Conservation (phyloP, 306 rosid genomes). For the Pyrus bretschneideri region DNA sequence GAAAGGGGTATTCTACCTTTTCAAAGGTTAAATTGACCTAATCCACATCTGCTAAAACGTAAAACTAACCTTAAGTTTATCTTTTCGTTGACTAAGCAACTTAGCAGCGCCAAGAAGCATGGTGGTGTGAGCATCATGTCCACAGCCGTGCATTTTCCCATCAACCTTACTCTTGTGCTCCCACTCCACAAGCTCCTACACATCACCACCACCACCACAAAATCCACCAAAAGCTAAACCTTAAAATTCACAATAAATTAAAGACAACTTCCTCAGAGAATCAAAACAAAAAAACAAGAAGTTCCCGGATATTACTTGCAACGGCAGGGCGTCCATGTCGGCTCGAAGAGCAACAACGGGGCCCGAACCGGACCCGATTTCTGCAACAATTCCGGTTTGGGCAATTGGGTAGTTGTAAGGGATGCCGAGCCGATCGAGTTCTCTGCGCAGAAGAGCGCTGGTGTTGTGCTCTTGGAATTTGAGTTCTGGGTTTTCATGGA, state of each 20-base stretch:
- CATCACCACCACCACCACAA: slow-evolving; percentile 3
- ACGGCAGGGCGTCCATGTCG: slow-evolving; percentile 36
- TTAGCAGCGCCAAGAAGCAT: slow-evolving; percentile 78
- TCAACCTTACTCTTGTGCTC: slow-evolving; percentile 66
- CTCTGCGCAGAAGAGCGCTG: slow-evolving; percentile 54
- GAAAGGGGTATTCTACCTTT: too few relatives aligned
- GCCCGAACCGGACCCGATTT: slow-evolving; percentile 30
- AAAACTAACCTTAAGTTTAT: slow-evolving; percentile 43
- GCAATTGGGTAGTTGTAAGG: slow-evolving; percentile 54
- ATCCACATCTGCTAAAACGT: too few relatives aligned
- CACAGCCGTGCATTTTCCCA: slow-evolving; percentile 72
- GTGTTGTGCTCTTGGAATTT: slow-evolving; percentile 59
- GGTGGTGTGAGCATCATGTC: slow-evolving; percentile 72
- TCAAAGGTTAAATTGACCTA: too few relatives aligned
- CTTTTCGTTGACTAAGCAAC: slow-evolving; percentile 46
- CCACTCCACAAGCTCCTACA: slow-evolving; percentile 74
- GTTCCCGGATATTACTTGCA: slow-evolving; percentile 18
- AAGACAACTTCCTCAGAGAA: background rate
- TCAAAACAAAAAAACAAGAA: background rate
- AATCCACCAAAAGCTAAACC: background rate
- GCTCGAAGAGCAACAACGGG: slow-evolving; percentile 36
- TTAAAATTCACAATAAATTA: background rate
- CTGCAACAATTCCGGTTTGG: slow-evolving; percentile 37
- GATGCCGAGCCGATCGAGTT: slow-evolving; percentile 47
- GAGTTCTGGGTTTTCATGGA: slow-evolving; percentile 69